Base-by-base conservation (phyloP, 345 rosid genomes). In the Pugionium cornutum region DNA sequence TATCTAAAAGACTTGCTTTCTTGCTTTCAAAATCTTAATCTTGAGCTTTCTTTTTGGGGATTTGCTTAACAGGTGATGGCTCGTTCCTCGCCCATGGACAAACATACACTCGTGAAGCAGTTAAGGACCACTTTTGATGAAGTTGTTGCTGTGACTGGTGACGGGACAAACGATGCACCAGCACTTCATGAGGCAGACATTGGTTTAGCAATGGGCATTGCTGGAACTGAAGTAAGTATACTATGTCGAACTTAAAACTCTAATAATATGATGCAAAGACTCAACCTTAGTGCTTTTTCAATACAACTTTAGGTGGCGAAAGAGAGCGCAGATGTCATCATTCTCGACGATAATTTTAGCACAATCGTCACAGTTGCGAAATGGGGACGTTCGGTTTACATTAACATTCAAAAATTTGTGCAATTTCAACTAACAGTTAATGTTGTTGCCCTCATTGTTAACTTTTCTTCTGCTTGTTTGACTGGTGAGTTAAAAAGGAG, bases 131-230 rank as follows among this genome's bases (percentile, higher is more conserved):
- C 96, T 25, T 85, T 89, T 35, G 86, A 83, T 63, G 85, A 83
- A 73, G 98, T 91, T 46, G 95, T 91, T 67, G 96, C 95, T 0
- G 96, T 85, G 58, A 91, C 95, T 52, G 96, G 98, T 47, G 98
- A 91, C 56, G 98, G 98, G 27, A 89, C 98, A 66, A 91, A 91
- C 53, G 98, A 91, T 76, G 96, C 98, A 60, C 98, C 98, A 26
- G 95, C 98, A 8, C 89, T 91, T 26, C 96, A 91, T 31, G 98
- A 91, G 67, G 96, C 98, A 27, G 98, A 91, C 51, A 91, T 91
- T 51, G 98, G 98, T 69, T 82, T 89, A 61, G 96, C 96, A 42
- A 91, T 89, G 98, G 98, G 98, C 69, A 91, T 89, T 69, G 90
- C 98, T 4, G 98, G 98, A 76, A 91, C 98, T 34, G 95, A 91